Evolutionary conservation across 495 filamentous ascomycete genomes (phyloP).

Genomic region (Xylaria castorea): DNA sequence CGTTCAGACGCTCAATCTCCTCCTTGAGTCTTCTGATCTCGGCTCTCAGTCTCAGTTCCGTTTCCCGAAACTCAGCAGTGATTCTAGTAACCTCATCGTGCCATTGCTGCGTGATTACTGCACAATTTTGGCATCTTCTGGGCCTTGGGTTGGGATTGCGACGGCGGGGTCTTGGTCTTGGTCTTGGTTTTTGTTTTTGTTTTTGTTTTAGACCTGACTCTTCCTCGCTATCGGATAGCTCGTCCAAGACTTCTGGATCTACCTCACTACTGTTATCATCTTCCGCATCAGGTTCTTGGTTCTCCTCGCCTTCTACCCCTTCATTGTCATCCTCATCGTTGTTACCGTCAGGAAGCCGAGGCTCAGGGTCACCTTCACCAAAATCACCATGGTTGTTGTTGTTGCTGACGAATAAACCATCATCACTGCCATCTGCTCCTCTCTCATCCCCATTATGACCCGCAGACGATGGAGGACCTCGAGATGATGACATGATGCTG

Average conservation of each 20-base stretch:
- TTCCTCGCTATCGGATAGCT: not conserved
- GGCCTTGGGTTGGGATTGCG: not conserved
- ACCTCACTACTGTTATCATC: not conserved
- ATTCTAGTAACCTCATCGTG: not conserved
- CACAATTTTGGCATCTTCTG: not conserved
- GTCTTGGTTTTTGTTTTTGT: too few relatives aligned
- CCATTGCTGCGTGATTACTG: not conserved
- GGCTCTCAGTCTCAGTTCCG: not conserved
- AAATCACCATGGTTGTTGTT: not conserved
- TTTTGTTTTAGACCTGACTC: not conserved
- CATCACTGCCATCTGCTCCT: not conserved
- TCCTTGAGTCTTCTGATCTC: not conserved
- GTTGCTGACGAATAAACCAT: not conserved
- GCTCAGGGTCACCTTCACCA: not conserved
- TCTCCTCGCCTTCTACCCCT: not conserved
- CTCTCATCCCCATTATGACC: not conserved
- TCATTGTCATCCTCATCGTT: not conserved
- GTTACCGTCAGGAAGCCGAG: not conserved
- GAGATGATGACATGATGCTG: constrained; percentile 12
- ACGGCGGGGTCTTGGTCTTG: not conserved
- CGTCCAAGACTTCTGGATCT: not conserved
- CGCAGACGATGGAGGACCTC: not conserved
- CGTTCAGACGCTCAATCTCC: not conserved
- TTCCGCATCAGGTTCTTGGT: not conserved
- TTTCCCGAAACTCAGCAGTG: not conserved